Conservation (phyloP, 2,329 filamentous ascomycete species). For the Penicillium sp. region DNA sequence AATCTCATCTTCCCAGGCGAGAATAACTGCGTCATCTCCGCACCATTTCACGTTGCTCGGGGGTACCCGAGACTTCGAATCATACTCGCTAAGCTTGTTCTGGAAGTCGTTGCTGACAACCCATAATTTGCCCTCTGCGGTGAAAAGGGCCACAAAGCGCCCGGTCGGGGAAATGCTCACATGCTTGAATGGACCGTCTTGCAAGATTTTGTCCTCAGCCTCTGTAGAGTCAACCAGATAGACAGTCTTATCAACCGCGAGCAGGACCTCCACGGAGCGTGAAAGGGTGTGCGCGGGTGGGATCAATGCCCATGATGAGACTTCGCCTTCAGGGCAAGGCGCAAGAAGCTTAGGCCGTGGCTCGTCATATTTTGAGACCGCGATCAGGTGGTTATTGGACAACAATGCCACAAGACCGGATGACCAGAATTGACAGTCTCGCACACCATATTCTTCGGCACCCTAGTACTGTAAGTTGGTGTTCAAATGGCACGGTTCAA, state of each 20-base stretch:
- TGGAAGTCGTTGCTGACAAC: conserved; percentile 96
- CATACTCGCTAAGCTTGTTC: conserved; percentile 85
- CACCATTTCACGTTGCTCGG: conserved; percentile 94
- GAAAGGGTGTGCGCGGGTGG: conserved; percentile 86
- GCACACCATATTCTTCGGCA: conserved; percentile 82
- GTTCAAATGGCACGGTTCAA: neutral
- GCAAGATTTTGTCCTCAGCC: conserved; percentile 84
- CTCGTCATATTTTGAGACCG: conserved; percentile 87
- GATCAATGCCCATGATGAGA: conserved; percentile 87
- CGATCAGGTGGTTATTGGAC: conserved; percentile 80
- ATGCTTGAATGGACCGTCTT: conserved; percentile 89
- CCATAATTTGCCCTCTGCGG: conserved; percentile 79
- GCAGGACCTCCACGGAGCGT: conserved; percentile 84
- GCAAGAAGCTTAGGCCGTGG: conserved; percentile 83
- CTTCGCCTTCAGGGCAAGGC: conserved; percentile 69
- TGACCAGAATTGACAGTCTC: conserved; percentile 87
- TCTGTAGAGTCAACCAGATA: conserved; percentile 85
- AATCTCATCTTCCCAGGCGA: conserved; percentile 97
- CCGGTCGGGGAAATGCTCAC: conserved; percentile 90
- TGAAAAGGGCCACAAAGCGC: conserved; percentile 83
- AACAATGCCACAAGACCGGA: conserved; percentile 91
- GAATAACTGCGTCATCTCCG: conserved; percentile 85
- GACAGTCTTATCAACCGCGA: conserved; percentile 81
- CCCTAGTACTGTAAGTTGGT: conserved; percentile 48
- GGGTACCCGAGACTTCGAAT: conserved; percentile 78